These are phyloP conservation scores for Leccinum fibrillosum DNA, from an alignment of 768 basidiomycete species.

Conservation along the genomic window DNA sequence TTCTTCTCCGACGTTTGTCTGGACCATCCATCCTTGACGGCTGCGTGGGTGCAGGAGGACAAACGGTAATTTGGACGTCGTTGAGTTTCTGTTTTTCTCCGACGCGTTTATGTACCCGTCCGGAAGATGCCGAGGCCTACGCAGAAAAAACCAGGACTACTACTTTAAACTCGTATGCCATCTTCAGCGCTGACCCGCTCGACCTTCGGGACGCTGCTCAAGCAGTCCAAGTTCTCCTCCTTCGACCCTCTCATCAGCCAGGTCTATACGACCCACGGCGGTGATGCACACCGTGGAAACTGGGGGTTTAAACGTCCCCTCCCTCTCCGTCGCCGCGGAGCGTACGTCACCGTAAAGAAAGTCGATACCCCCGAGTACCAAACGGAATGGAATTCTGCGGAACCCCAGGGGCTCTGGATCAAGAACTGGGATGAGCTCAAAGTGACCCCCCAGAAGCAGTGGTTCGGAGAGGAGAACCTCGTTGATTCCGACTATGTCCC, in stretches of 20 bases:
- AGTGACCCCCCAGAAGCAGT: conserved; percentile 12
- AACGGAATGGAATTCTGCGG: conserved; percentile 72
- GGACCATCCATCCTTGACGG: conserved; percentile 69
- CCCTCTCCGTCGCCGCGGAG: conserved; percentile 57
- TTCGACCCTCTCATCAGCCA: conserved; percentile 76
- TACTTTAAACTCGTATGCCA: conserved; percentile 5
- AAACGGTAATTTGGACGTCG: conserved; percentile 87
- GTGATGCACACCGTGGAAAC: conserved; percentile 72
- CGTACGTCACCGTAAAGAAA: conserved; percentile 61
- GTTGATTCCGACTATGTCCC: conserved; percentile 28
- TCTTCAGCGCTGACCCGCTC: conserved; percentile 45
- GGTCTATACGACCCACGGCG: conserved; percentile 68
- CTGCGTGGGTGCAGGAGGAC: conserved; percentile 41
- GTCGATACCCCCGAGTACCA: conserved; percentile 74
- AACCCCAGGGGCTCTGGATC: conserved; percentile 65
- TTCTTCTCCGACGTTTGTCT: conserved; percentile 85
- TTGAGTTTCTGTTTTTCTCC: conserved; percentile 24
- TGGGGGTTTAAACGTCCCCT: conserved; percentile 87
- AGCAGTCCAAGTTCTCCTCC: conserved; percentile 77
- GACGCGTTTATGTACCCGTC: conserved; percentile 29
- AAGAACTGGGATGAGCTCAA: conserved; percentile 61
- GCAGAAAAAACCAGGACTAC: neutral
- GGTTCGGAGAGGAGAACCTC: conserved; percentile 17
- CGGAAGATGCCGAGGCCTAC: conserved; percentile 25
- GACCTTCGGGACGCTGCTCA: conserved; percentile 72